These are phyloP conservation scores for Colletotrichum sp. DNA, from an alignment of 2,329 filamentous ascomycete species.

Conservation along the genomic window DNA sequence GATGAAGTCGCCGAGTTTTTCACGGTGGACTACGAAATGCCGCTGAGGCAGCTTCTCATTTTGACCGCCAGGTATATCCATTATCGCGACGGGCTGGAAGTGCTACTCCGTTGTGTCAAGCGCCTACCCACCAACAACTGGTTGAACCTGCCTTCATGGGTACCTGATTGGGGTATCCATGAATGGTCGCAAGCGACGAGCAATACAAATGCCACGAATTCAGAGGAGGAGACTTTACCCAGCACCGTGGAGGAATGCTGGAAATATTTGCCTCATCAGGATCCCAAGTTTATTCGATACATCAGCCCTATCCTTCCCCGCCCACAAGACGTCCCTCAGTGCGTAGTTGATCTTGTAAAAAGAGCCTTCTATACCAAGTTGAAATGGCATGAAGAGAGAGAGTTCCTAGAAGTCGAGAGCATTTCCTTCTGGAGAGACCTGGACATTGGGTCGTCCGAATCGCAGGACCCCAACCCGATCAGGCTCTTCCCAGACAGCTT, in stretches of 20 bases:
- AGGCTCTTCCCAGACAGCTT: background rate
- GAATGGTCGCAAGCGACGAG: background rate
- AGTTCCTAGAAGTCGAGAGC: background rate
- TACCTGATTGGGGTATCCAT: background rate
- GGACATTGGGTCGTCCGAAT: background rate
- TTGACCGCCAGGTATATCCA: background rate
- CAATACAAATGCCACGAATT: background rate
- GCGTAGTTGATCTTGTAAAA: background rate
- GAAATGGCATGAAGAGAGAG: no score
- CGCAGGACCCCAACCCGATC: accelerated
- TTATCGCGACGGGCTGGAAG: accelerated
- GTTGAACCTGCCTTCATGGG: background rate
- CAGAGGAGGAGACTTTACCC: background rate
- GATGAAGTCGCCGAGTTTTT: background rate
- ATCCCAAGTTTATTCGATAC: background rate
- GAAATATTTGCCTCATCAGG: background rate
- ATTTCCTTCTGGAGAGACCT: background rate
- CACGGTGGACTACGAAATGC: background rate
- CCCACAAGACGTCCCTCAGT: background rate
- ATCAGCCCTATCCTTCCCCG: background rate
- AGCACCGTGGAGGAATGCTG: accelerated
- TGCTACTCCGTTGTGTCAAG: background rate
- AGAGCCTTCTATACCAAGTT: no score
- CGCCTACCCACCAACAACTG: accelerated
- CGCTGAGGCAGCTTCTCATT: background rate